Percentiles rank a stretch among this genome's conserved stretches.
Evolutionary conservation across 2,329 filamentous ascomycete genomes (phyloP).

Genomic region (Plenodomus tracheiphilus): DNA sequence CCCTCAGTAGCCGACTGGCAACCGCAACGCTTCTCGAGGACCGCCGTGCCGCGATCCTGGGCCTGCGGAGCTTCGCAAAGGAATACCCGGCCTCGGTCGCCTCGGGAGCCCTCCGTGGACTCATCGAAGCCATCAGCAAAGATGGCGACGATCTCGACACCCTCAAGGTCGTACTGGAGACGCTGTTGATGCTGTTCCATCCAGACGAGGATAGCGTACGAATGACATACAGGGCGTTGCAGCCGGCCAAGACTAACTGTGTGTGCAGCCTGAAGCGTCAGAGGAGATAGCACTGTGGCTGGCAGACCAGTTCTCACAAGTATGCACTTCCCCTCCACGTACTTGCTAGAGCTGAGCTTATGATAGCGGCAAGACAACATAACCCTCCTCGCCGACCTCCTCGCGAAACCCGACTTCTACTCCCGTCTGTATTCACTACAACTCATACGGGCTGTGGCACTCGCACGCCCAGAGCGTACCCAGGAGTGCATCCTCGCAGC

Average conservation of each 20-base stretch:
- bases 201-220: constrained; percentile 61
- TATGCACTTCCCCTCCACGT: constrained; percentile 42
- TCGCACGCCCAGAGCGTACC: constrained; percentile 83
- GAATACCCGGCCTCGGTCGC: constrained; percentile 95
- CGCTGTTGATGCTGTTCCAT: constrained; percentile 88
- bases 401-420: constrained; percentile 87
- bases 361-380: constrained; percentile 89
- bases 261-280: constrained; percentile 78
- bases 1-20: constrained; percentile 81
- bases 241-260: constrained; percentile 5
- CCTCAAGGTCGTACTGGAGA: constrained; percentile 92
- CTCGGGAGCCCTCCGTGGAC: constrained; percentile 83
- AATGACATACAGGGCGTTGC: not conserved
- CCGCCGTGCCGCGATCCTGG: constrained; percentile 87
- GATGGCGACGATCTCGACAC: constrained; percentile 96
- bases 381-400: constrained; percentile 82
- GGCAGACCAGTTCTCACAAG: constrained; percentile 95
- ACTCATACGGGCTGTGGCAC: constrained; percentile 81
- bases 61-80: constrained; percentile 93
- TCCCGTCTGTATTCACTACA: constrained; percentile 89
- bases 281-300: constrained; percentile 96
- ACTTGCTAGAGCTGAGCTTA: constrained; percentile 54
- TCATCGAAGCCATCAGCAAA: constrained; percentile 82
- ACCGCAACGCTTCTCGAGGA: constrained; percentile 94
- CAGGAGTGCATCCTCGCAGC: constrained; percentile 93